These are phyloP conservation scores for Cruciata laevipes DNA, from an alignment of 257 asterid genomes.

Conservation along the genomic window DNA sequence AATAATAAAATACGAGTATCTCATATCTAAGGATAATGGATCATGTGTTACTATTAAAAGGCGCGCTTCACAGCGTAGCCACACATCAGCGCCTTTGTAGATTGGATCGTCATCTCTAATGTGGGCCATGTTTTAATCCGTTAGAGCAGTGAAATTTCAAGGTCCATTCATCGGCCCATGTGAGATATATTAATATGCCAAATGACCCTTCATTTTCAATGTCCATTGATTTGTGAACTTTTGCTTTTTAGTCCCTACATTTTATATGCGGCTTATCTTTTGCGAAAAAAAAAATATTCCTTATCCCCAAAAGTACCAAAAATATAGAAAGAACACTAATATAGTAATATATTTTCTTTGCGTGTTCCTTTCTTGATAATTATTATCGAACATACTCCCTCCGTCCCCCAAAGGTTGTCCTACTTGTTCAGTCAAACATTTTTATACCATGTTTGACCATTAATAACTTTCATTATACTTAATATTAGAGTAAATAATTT, in stretches of 20 bases:
- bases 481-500: too few species aligned
- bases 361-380: neutral
- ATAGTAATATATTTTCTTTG: neutral
- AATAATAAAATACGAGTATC: too few species aligned
- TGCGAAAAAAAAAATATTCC: neutral
- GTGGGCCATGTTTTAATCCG: slow-evolving; percentile 8
- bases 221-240: neutral
- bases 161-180: neutral
- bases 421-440: too few species aligned
- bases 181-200: neutral
- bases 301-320: neutral
- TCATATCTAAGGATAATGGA: too few species aligned
- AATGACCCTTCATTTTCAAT: neutral
- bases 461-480: too few species aligned
- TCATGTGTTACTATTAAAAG: too few species aligned
- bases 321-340: neutral
- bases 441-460: too few species aligned
- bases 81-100: neutral
- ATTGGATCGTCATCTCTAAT: neutral
- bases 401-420: too few species aligned
- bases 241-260: neutral
- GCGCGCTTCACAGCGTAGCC: neutral
- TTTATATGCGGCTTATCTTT: neutral
- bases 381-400: neutral
- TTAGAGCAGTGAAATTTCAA: neutral